Evolutionary conservation across 2,329 filamentous ascomycete species (phyloP).

Genomic region (Dactylellina leptospora): DNA sequence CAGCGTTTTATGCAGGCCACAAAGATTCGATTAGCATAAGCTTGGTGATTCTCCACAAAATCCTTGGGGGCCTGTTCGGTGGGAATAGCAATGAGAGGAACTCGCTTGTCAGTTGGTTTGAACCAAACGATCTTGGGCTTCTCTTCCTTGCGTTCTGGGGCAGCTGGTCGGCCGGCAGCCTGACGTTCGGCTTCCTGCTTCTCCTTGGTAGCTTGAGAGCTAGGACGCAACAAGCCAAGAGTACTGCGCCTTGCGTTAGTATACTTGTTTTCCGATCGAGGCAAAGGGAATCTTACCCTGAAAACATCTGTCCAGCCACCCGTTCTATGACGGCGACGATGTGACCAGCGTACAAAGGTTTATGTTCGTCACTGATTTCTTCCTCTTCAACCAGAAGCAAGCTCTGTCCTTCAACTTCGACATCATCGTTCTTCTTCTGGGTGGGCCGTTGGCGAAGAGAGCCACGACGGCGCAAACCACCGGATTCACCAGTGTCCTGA

Average conservation of each 20-base stretch:
- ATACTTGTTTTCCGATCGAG: conserved; percentile 1
- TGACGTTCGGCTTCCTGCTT: conserved; percentile 97
- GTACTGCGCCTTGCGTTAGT: conserved; percentile 66
- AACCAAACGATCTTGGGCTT: conserved; percentile 99
- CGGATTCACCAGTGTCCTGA: conserved; percentile 46
- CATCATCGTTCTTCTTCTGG: conserved; percentile 99
- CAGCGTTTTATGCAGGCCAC: conserved; percentile 99
- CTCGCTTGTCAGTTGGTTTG: conserved; percentile 98
- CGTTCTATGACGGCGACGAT: conserved; percentile 97
- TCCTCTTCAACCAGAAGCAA: conserved; percentile 96
- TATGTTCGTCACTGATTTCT: conserved; percentile 97
- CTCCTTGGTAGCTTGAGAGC: conserved; percentile 98
- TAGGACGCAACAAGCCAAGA: conserved; percentile 89
- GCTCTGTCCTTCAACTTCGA: conserved; percentile 97
- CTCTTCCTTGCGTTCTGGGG: conserved; percentile 86
- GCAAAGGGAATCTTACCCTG: conserved; percentile 64
- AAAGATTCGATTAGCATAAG: conserved; percentile 97
- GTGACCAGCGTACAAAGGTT: conserved; percentile 95
- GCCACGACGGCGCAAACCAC: conserved; percentile 84
- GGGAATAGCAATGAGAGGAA: conserved; percentile 95
- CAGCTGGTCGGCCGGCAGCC: conserved; percentile 73
- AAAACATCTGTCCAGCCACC: conserved; percentile 98
- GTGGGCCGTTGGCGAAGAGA: conserved; percentile 96
- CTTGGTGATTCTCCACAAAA: conserved; percentile 98
- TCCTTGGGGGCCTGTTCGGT: conserved; percentile 97